A percentile compares a stretch with the other conserved stretches of the same genome.
Evolutionary conservation across 148 eudicot species (phyloP).

Genomic region (Rhododendron henanense): DNA sequence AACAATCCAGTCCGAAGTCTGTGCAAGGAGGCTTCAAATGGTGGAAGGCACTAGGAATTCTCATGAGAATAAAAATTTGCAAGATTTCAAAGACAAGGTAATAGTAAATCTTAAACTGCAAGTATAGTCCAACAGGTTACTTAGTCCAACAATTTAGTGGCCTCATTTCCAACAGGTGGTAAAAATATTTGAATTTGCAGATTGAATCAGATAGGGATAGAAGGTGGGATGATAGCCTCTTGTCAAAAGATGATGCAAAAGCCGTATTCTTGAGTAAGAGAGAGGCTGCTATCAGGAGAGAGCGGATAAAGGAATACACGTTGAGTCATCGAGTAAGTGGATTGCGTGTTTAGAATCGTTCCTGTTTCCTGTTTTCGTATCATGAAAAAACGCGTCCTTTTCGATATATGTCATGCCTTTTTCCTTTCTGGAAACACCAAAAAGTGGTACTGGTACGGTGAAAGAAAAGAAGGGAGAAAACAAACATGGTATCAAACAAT

Average conservation of each 20-base stretch:
- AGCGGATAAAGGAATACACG: constrained; percentile 49
- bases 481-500: background rate
- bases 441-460: background rate
- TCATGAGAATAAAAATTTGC: constrained; percentile 15
- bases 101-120: constrained; percentile 22
- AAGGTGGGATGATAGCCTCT: constrained; percentile 55
- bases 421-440: background rate
- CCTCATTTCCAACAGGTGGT: background rate
- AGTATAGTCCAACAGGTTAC: background rate
- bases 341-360: background rate
- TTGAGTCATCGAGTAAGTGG: constrained; percentile 49
- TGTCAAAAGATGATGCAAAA: constrained; percentile 50
- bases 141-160: background rate
- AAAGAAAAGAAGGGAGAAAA: background rate
- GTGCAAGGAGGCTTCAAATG: constrained; percentile 51
- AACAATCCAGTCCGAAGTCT: constrained; percentile 59
- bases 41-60: constrained; percentile 17
- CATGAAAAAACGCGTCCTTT: background rate
- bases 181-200: constrained; percentile 29
- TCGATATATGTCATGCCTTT: background rate
- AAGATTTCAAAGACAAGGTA: constrained; percentile 27
- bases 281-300: constrained; percentile 54
- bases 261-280: constrained; percentile 42
- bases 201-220: constrained; percentile 38
- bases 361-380: background rate